Base-by-base conservation (phyloP, 2,329 filamentous ascomycete species). In the Xylariaceae sp. region DNA sequence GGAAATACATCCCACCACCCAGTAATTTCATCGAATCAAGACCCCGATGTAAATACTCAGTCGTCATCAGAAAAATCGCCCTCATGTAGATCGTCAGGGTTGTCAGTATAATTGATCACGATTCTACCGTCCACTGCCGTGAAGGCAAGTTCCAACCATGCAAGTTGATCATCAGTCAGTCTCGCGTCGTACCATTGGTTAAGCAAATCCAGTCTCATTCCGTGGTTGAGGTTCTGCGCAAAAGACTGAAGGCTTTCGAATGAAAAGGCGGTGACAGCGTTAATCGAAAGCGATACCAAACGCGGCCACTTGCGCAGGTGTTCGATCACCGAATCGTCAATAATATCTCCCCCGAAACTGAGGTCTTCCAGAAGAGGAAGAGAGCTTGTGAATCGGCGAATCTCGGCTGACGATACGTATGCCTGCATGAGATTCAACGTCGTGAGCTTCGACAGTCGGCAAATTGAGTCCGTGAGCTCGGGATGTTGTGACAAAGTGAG, bases 211-310 rank as follows among this genome's bases (percentile, higher is more conserved):
- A 75, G 43, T 11, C 55, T 62, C 16, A 75, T 61, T 1, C 67
- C 69, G 2, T 56, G 55, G n/a, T 64, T 60, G 6, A 80, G 64
- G 3, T 50, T 62, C 6, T 63, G 57, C 31, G 78, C 67, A 51
- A 76, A 78, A 0, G 60, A 43, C n/a, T 67, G 62, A 1, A 87
- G 71, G 1, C 77, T 79, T 5, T 73, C 64, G 3, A 69, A 69
- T 0, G 78, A 80, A 63, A 88, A 86, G 2, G 67, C 66, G 0
- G 83, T 83, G 2, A 78, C 68, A 2, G 79, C 81, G 36, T 74
- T 75, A 40, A 87, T 76, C 5, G 74, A 75, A 6, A 87, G 68
- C 4, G 68, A 71, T 42, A 75, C 77, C 34, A 88, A 67, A 31
- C 76, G 71, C 3, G 64, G 63, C 41, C 86, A 69, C 1, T 17